Evolutionary conservation across 192 early-diverging fungal species (phyloP), one percentile per base, ranked within the genome.

Genomic region (Pecoramyces ruminantium): DNA sequence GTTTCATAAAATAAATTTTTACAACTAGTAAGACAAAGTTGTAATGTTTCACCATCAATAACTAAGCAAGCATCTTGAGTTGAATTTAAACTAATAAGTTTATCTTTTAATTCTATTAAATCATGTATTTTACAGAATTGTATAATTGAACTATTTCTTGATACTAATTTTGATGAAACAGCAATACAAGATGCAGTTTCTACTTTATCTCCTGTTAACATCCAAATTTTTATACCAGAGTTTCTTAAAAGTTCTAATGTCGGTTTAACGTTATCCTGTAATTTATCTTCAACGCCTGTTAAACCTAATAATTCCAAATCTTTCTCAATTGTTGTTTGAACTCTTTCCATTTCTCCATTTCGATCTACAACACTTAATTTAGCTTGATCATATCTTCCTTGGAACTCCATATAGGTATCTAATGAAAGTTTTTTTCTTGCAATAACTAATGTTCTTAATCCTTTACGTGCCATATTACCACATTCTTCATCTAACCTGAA

Each of bases 401-500:
- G 79, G 78, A 87, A 88, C 16, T 81, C 80, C 28, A 38, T 28
- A 79, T 79, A 85, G 2, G 81, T 80, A 38, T 95, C 93, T 25
- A 90, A 87, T 14, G 94, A 90, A 30, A 98, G 83, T 3, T 92
- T 83, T 82, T 96, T 96, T 80, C 93, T 87, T 1, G 92, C 97
- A n/a, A 97, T 89, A 6, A 98, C 97, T 28, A 98, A 85, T 2
- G 97, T 98, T 79, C 97, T 89, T 79, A 98, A 85, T 8, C 97
- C 97, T 86, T 98, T 95, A 78, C 95, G 90, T 2, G 96, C 96
- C 95, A 98, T 96, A 82, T 96, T 97, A 34, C 93, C 95, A 83
- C 95, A 96, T 86, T 97, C 96, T 86, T 98, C 97, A 38, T 98
- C 97, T 28, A 98, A 85, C 97, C 97, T 97, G 84, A 97, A 94